Conservation (phyloP, 768 basidiomycete species). For the Hypholoma sublateritium region DNA sequence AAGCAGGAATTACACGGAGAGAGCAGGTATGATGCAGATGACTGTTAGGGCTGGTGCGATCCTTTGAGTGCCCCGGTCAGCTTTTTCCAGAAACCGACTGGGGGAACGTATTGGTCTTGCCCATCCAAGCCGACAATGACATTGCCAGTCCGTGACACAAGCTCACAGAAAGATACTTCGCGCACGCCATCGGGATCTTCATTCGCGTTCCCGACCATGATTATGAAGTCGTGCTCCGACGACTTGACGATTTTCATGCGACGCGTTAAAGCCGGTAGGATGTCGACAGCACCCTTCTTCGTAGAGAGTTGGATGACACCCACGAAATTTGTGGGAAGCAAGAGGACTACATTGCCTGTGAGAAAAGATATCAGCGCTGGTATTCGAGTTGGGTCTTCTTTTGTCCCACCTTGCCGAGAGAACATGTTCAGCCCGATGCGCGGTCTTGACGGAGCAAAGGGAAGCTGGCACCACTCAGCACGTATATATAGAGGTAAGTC, state of each 20-base stretch:
- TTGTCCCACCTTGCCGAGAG: slow-evolving; percentile 31
- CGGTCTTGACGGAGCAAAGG: slow-evolving; percentile 30
- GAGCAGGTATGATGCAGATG: not conserved
- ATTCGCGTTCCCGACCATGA: slow-evolving; percentile 33
- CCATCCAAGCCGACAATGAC: slow-evolving; percentile 45
- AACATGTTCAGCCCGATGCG: slow-evolving; percentile 36
- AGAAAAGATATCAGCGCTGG: not conserved
- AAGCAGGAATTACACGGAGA: not conserved
- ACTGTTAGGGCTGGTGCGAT: not conserved
- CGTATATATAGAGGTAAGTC: not conserved
- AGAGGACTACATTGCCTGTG: slow-evolving; percentile 35
- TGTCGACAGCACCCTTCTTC: slow-evolving; percentile 28
- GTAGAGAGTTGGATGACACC: slow-evolving; percentile 36
- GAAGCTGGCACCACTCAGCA: slow-evolving; percentile 24
- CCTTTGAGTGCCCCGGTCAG: slow-evolving; percentile 25
- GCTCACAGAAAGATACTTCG: slow-evolving; percentile 39
- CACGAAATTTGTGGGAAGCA: slow-evolving; percentile 34
- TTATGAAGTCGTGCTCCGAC: slow-evolving; percentile 35
- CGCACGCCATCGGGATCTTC: slow-evolving; percentile 13
- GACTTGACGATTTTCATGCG: slow-evolving; percentile 32
- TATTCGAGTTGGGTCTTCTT: not conserved
- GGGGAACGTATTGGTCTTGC: slow-evolving; percentile 33
- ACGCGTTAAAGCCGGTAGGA: slow-evolving; percentile 33
- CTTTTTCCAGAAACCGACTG: slow-evolving; percentile 41
- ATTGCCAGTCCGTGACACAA: slow-evolving; percentile 35